These are phyloP conservation scores for Pseudocohnilembus persalinus DNA, from an alignment of 169 alveolate species.

Conservation along the genomic window DNA sequence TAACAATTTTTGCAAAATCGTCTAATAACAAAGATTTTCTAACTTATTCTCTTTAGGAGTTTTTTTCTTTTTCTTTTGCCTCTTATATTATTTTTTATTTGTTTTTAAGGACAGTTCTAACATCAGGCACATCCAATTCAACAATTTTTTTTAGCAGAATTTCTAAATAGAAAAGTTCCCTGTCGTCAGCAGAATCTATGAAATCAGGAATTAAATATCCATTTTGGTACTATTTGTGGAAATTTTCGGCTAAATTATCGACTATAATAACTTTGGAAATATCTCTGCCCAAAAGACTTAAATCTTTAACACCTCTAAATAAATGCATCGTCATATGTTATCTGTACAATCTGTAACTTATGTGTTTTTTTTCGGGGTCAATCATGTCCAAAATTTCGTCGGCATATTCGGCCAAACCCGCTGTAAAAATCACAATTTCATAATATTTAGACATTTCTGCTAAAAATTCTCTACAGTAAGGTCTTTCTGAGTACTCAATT, in stretches of 20 bases:
- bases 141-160: background rate
- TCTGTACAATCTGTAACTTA: background rate
- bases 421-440: background rate
- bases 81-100: background rate
- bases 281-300: background rate
- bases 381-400: background rate
- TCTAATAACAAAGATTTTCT: background rate
- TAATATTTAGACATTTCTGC: background rate
- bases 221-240: background rate
- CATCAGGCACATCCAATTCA: background rate
- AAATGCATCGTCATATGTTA: background rate
- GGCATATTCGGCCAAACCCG: background rate
- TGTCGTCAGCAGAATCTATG: background rate
- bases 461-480: background rate
- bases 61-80: too few relatives aligned
- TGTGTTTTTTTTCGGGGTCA: background rate
- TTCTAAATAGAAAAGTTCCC: background rate
- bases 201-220: background rate
- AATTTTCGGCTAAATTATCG: background rate
- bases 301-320: background rate
- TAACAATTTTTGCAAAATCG: too few relatives aligned
- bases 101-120: background rate
- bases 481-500: background rate
- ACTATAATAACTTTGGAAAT: background rate
- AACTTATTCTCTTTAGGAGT: background rate